These are phyloP conservation scores for Neoascochyta sp. DNA, from an alignment of 2,329 filamentous ascomycete species.

Conservation along the genomic window DNA sequence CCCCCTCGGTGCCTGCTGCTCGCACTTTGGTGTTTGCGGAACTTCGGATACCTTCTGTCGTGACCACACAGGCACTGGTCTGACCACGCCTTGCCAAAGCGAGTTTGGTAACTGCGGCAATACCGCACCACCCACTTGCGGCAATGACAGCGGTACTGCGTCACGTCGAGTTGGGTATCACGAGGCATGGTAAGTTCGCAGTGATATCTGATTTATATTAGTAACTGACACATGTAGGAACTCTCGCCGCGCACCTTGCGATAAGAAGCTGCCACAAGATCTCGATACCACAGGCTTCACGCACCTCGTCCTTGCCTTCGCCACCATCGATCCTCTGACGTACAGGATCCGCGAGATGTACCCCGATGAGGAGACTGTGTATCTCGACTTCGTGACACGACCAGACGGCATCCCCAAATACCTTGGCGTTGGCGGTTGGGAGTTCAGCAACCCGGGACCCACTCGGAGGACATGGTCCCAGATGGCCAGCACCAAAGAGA, in stretches of 20 bases:
- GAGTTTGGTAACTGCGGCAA: conserved; percentile 7
- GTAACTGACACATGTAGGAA: conserved; percentile 12
- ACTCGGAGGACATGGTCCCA: conserved; percentile 38
- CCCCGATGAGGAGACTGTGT: conserved; percentile 14
- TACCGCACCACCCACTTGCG: conserved; percentile 10
- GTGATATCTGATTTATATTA: not conserved
- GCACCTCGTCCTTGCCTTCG: conserved; percentile 39
- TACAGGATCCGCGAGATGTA: conserved; percentile 21
- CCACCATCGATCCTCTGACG: conserved; percentile 39
- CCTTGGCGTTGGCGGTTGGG: conserved; percentile 39
- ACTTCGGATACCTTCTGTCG: conserved; percentile 24
- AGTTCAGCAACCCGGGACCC: conserved; percentile 23
- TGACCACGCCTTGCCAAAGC: conserved; percentile 6
- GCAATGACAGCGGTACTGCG: conserved; percentile 10
- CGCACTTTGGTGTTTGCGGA: conserved; percentile 41
- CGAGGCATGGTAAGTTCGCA: conserved; percentile 15
- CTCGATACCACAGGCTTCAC: conserved; percentile 22
- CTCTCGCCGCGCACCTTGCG: conserved; percentile 15
- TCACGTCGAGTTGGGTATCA: conserved; percentile 19
- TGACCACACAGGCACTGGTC: conserved; percentile 1
- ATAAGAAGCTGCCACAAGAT: conserved; percentile 17
- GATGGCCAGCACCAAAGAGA: conserved; percentile 28
- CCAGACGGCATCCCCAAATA: conserved; percentile 12
- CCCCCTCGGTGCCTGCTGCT: conserved; percentile 18
- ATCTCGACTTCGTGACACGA: conserved; percentile 15